phyloP scores from a whole-genome alignment of 202 grass and related monocot species.

The Sporobolus alterniflorus region DNA sequence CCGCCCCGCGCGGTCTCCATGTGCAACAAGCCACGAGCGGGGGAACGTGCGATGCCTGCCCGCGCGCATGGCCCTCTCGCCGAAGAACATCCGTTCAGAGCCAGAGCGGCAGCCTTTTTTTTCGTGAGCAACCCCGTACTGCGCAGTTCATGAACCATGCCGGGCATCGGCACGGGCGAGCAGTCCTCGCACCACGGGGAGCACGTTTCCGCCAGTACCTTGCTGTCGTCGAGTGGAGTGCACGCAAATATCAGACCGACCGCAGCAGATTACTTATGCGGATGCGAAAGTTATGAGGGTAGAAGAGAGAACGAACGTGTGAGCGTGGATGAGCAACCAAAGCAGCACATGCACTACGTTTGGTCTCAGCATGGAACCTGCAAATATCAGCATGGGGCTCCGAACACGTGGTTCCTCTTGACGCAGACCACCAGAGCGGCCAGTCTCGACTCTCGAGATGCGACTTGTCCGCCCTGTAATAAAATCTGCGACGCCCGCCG shows the following conservation, averaged over 20 bases:
- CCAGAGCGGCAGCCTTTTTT: neutral
- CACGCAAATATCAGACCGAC: neutral
- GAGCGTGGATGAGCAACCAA: too few species aligned
- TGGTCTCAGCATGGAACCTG: too few species aligned
- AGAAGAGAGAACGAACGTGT: too few species aligned
- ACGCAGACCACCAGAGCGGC: neutral
- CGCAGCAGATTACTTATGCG: too few species aligned
- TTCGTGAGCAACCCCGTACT: neutral
- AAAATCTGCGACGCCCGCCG: too few species aligned
- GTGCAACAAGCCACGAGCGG: neutral
- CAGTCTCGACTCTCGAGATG: neutral
- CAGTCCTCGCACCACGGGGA: constrained; percentile 17
- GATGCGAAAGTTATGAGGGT: too few species aligned
- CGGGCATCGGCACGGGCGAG: constrained; percentile 18
- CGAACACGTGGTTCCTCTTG: neutral
- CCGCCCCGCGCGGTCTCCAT: neutral
- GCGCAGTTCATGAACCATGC: too few species aligned
- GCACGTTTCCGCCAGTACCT: constrained; percentile 13
- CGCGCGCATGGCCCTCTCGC: neutral
- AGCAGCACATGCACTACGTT: too few species aligned
- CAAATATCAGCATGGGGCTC: too few species aligned
- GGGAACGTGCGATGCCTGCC: neutral
- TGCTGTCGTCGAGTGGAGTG: neutral
- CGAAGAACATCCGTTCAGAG: neutral
- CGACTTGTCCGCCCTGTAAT: too few species aligned